Percentiles rank a stretch among this genome's conserved stretches.
These are phyloP conservation scores for Macrophomina pseudophaseolina DNA, from an alignment of 2,329 filamentous ascomycete species.

Conservation along the genomic window DNA sequence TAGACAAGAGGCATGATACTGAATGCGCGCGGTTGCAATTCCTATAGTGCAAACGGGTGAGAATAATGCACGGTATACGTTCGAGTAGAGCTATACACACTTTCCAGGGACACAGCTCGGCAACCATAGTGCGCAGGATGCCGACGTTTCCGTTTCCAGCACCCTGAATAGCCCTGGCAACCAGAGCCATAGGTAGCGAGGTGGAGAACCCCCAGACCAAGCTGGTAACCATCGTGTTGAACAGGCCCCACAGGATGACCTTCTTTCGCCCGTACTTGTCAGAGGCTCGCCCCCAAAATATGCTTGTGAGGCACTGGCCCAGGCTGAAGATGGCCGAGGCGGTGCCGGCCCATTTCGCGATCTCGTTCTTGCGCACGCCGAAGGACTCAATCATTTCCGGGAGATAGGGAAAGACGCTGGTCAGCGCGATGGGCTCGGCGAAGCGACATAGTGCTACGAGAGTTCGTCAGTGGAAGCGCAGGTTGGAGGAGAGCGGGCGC, in stretches of 20 bases:
- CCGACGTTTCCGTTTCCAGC: slow-evolving; percentile 82
- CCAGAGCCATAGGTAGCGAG: slow-evolving; percentile 78
- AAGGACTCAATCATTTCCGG: slow-evolving; percentile 58
- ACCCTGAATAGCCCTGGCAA: slow-evolving; percentile 77
- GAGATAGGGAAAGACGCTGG: slow-evolving; percentile 93
- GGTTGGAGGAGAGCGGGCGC: not conserved
- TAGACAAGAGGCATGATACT: slow-evolving; percentile 92
- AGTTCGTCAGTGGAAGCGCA: not conserved
- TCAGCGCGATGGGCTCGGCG: slow-evolving; percentile 89
- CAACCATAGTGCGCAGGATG: slow-evolving; percentile 89
- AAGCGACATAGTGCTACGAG: slow-evolving; percentile 84
- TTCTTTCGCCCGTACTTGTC: slow-evolving; percentile 86
- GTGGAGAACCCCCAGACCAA: slow-evolving; percentile 84
- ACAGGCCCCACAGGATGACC: slow-evolving; percentile 74
- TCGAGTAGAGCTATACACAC: slow-evolving; percentile 22
- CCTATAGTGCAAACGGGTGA: slow-evolving; percentile 40
- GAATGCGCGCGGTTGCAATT: slow-evolving; percentile 87
- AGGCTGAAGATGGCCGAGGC: slow-evolving; percentile 82
- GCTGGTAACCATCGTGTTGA: slow-evolving; percentile 81
- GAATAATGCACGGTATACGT: not conserved
- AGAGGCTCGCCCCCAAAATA: slow-evolving; percentile 86
- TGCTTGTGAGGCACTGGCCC: slow-evolving; percentile 76
- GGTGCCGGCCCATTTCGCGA: slow-evolving; percentile 76
- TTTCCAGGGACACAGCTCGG: slow-evolving; percentile 86
- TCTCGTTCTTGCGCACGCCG: slow-evolving; percentile 45